phyloP scores from a whole-genome alignment of 202 grass and related monocot genomes.

The Zoysia matrella region DNA sequence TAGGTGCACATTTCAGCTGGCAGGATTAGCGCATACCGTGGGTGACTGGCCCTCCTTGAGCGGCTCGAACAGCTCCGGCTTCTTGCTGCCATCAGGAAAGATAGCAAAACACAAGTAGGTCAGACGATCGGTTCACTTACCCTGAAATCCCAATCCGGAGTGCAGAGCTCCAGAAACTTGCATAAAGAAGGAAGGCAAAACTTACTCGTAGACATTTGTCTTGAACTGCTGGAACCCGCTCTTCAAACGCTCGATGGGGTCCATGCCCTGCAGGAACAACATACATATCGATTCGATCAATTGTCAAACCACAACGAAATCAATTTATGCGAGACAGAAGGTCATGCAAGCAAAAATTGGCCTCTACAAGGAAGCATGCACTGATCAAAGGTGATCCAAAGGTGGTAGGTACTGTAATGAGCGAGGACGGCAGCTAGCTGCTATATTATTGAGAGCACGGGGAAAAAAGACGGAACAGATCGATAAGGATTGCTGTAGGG shows the following conservation, averaged over 20 bases:
- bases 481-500: not conserved
- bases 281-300: not conserved
- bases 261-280: slow-evolving; percentile 43
- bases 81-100: slow-evolving; percentile 48
- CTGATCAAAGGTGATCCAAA: slow-evolving; percentile 36
- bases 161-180: not conserved
- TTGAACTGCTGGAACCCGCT: slow-evolving; percentile 81
- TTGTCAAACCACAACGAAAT: not conserved
- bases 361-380: slow-evolving; percentile 6
- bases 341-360: not conserved
- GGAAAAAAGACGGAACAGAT: not conserved
- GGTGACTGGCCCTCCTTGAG: slow-evolving; percentile 56
- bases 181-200: not conserved
- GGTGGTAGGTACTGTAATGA: not conserved
- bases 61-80: too few species aligned
- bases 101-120: not conserved
- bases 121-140: not conserved
- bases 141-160: not conserved
- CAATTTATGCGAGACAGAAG: not conserved
- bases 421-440: not conserved
- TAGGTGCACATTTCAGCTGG: too few species aligned
- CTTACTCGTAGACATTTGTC: slow-evolving; percentile 74
- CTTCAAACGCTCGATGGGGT: slow-evolving; percentile 66
- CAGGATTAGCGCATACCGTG: slow-evolving; percentile 46
- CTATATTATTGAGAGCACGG: not conserved